phyloP scores from a whole-genome alignment of 345 rosid genomes.

The Trapa bicornis region DNA sequence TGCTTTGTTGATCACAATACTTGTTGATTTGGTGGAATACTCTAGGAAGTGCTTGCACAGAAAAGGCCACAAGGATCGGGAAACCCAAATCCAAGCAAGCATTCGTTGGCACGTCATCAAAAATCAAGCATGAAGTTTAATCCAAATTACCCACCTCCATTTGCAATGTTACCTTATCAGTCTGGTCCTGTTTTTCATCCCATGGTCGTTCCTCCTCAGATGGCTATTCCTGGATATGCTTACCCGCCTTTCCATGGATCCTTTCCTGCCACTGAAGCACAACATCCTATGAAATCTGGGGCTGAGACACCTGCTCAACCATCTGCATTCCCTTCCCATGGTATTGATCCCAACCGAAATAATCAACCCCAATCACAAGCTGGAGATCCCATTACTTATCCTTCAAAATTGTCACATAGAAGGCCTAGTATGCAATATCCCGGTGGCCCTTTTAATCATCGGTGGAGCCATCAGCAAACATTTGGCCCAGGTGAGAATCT shows the following conservation, averaged over 20 bases:
- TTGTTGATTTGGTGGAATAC: neutral
- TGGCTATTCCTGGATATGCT: slow-evolving; percentile 48
- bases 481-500: slow-evolving; percentile 41
- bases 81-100: slow-evolving; percentile 40
- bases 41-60: slow-evolving; percentile 39
- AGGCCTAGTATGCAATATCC: slow-evolving; percentile 40
- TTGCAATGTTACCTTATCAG: slow-evolving; percentile 42
- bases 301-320: slow-evolving; percentile 41
- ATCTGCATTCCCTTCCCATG: slow-evolving; percentile 40
- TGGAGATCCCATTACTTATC: slow-evolving; percentile 37
- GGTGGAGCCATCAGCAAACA: slow-evolving; percentile 59
- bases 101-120: slow-evolving; percentile 44
- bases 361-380: slow-evolving; percentile 41
- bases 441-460: slow-evolving; percentile 28
- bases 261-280: slow-evolving; percentile 46
- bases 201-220: slow-evolving; percentile 52
- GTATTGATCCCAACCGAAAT: slow-evolving; percentile 22
- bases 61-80: slow-evolving; percentile 44
- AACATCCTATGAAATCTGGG: slow-evolving; percentile 44
- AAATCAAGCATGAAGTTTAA: slow-evolving; percentile 54
- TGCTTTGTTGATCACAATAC: neutral
- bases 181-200: slow-evolving; percentile 39
- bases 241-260: slow-evolving; percentile 52
- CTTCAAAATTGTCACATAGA: slow-evolving; percentile 27
- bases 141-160: slow-evolving; percentile 45